These are phyloP conservation scores for Corylus avellana DNA, from an alignment of 306 rosid species.

Conservation along the genomic window DNA sequence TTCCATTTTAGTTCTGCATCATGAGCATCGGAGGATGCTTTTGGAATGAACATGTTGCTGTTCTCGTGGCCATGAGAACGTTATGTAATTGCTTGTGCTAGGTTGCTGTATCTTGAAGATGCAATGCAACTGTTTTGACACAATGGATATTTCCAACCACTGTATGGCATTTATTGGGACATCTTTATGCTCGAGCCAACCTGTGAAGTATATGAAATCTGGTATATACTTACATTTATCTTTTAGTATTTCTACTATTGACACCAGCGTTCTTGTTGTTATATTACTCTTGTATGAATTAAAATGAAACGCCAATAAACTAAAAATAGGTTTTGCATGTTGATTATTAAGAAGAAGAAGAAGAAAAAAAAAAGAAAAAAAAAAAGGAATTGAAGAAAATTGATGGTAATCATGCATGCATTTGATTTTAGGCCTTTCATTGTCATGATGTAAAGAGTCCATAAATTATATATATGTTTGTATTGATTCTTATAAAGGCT, in stretches of 20 bases:
- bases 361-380: too few species aligned
- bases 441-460: too few species aligned
- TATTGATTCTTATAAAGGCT: too few species aligned
- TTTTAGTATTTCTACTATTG: not conserved
- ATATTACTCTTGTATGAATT: slow-evolving; percentile 8
- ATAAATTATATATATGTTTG: too few species aligned
- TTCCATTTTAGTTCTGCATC: slow-evolving; percentile 14
- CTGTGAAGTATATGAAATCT: not conserved
- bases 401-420: too few species aligned
- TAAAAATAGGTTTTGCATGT: not conserved
- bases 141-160: not conserved
- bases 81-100: not conserved
- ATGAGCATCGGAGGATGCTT: slow-evolving; percentile 2
- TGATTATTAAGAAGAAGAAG: too few species aligned
- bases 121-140: slow-evolving; percentile 6
- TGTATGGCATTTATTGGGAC: not conserved
- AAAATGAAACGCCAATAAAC: not conserved
- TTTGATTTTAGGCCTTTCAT: too few species aligned
- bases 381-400: too few species aligned
- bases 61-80: slow-evolving; percentile 1
- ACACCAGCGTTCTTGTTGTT: slow-evolving; percentile 2
- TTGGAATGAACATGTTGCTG: not conserved
- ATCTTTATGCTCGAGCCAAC: not conserved
- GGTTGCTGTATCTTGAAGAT: slow-evolving; percentile 3
- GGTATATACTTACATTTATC: not conserved